These are phyloP conservation scores for Myxozyma geophila DNA, from an alignment of 805 yeast genomes.

Conservation along the genomic window DNA sequence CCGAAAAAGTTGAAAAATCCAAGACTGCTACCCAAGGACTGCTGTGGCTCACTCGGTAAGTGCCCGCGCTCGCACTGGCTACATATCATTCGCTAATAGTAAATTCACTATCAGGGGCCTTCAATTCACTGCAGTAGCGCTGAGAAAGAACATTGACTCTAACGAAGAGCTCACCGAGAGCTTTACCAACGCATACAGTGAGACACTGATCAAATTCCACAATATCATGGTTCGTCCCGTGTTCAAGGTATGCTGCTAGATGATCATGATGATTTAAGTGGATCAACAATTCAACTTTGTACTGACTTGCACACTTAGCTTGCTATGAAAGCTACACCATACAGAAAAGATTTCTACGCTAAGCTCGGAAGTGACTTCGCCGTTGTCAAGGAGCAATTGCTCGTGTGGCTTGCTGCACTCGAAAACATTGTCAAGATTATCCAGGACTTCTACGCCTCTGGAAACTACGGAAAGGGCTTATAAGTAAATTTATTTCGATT, in stretches of 20 bases:
- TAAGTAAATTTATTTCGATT: conserved; percentile 43
- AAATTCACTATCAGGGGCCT: conserved; percentile 60
- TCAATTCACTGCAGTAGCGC: conserved; percentile 87
- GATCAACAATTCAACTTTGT: background rate
- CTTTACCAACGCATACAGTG: conserved; percentile 81
- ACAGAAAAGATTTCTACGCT: conserved; percentile 79
- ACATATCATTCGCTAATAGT: background rate
- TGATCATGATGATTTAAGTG: background rate
- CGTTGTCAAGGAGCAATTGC: conserved; percentile 66
- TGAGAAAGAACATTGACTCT: conserved; percentile 76
- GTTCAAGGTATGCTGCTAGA: conserved; percentile 56
- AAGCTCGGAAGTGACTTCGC: conserved; percentile 79
- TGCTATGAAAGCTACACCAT: conserved; percentile 96
- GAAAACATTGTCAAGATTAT: conserved; percentile 74
- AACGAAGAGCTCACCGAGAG: conserved; percentile 68
- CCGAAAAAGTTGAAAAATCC: conserved; percentile 68
- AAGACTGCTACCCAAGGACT: conserved; percentile 87
- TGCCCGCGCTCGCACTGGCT: background rate
- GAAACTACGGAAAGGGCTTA: conserved; percentile 88
- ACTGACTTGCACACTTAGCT: conserved; percentile 43
- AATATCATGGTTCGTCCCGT: conserved; percentile 81
- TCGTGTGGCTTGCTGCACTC: conserved; percentile 74
- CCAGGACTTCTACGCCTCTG: conserved; percentile 73
- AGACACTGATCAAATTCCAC: conserved; percentile 81
- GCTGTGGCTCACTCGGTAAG: conserved; percentile 68